Conservation (phyloP, 495 filamentous ascomycete species). For the Penicillium simplicissimum region DNA sequence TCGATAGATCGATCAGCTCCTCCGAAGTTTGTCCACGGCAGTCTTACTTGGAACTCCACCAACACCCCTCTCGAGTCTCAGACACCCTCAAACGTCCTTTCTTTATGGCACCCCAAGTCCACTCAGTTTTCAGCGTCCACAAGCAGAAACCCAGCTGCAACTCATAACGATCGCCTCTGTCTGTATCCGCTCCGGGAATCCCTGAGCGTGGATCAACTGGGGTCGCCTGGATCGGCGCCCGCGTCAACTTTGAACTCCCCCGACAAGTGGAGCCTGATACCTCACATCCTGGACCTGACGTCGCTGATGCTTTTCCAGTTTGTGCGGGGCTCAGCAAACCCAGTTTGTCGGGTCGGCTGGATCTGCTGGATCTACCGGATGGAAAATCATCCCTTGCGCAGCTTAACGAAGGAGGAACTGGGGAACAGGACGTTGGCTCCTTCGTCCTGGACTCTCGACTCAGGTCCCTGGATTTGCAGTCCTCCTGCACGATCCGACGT, state of each 20-base stretch:
- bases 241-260: slow-evolving; percentile 12
- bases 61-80: too few relatives aligned
- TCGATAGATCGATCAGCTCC: background rate
- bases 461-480: background rate
- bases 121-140: background rate
- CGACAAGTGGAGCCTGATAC: slow-evolving; percentile 15
- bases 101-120: background rate
- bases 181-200: slow-evolving; percentile 24
- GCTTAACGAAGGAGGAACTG: slow-evolving; percentile 7
- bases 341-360: slow-evolving; percentile 5
- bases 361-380: background rate
- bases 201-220: slow-evolving; percentile 5
- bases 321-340: background rate
- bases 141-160: slow-evolving; percentile 1
- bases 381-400: slow-evolving; percentile 13
- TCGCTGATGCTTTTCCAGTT: slow-evolving; percentile 13
- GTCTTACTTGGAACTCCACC: background rate
- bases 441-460: background rate
- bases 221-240: slow-evolving; percentile 19
- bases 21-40: background rate
- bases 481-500: background rate
- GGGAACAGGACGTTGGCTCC: background rate
- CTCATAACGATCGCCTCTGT: slow-evolving; percentile 20
- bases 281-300: slow-evolving; percentile 30
- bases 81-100: background rate